Base-by-base conservation (phyloP, 345 rosid genomes). In the Clarkia xantiana region DNA sequence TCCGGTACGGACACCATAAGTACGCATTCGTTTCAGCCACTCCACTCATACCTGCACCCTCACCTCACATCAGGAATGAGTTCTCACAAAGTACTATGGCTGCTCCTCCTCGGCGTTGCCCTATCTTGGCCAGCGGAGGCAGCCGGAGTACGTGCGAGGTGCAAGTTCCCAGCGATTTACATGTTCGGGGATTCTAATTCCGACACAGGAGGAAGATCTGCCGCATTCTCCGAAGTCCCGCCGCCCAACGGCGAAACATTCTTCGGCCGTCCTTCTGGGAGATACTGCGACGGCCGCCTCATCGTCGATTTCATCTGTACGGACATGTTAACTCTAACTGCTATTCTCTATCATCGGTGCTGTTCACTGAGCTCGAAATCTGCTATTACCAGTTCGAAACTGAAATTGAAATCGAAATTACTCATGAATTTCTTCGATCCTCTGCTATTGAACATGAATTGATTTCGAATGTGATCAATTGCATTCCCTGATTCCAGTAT, bases 181-280 rank as follows among this genome's bases (percentile, higher is more conserved):
- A 81, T 81, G 66, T 85, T 81, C n/a, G 94, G 82, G 40, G 87
- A 81, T 73, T 81, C 87, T 12, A 85, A 81, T 60, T 85, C 82
- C 0, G 87, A 85, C 61, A 75, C 84, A 2, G 94, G 90, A 57
- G 87, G 69, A 18, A 70, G 51, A 44, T 76, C 84, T 0, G 77
- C 90, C 0, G 78, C 90, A 18, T 16, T 79, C 0, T 49, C 62
- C 6, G 79, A 67, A 61, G 71, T 76, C 56, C 51, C 62, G 43
- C 55, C 74, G 12, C 94, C 90, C 1, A 73, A 81, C 16, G 90
- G 94, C 14, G 80, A 74, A 69, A 75, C 90, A 49, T 81, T 84
- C 74, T 79, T 84, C 39, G 70, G 84, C 20, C 71, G 67, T 64
- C 82, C 86, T 29, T 60, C 73, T 0, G 94, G 94, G 15, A 73